These are phyloP conservation scores for Dictyostelium discoideum DNA, from an alignment of 78 protist species.

Conservation along the genomic window DNA sequence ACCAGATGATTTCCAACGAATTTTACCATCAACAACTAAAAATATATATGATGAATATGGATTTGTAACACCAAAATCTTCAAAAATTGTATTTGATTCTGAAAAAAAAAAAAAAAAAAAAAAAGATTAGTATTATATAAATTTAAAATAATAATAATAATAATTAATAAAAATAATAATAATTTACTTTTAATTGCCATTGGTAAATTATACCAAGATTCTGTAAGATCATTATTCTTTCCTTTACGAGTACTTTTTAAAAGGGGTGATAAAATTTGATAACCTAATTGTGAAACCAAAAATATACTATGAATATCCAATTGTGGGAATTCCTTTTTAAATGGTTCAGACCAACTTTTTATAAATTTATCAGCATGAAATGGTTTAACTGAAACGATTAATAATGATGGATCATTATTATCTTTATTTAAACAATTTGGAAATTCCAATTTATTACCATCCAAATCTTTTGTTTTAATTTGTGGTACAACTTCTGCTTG, in stretches of 20 bases:
- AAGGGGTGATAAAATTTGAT: slow-evolving; percentile 28
- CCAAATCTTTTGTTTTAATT: slow-evolving; percentile 9
- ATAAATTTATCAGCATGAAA: slow-evolving; percentile 19
- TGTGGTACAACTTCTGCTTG: background rate
- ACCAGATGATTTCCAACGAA: slow-evolving; percentile 62
- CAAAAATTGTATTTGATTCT: slow-evolving; percentile 12
- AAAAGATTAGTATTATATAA: no score
- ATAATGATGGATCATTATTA: slow-evolving; percentile 13
- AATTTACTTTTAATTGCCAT: background rate
- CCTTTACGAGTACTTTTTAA: slow-evolving; percentile 8
- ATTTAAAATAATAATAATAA: no score
- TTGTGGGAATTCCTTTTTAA: slow-evolving; percentile 32
- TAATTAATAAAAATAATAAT: no score
- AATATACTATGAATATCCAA: background rate
- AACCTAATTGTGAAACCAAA: slow-evolving; percentile 16
- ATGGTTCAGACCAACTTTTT: slow-evolving; percentile 59
- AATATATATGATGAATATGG: slow-evolving; percentile 24
- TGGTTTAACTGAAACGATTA: slow-evolving; percentile 51
- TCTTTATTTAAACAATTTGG: background rate
- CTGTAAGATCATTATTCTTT: background rate
- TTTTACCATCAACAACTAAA: slow-evolving; percentile 33
- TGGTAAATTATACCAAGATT: slow-evolving; percentile 53
- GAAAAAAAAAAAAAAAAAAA: no score
- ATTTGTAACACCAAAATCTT: slow-evolving; percentile 28
- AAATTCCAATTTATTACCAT: slow-evolving; percentile 9